These are phyloP conservation scores for Venturia nashicola DNA, from an alignment of 2,329 filamentous ascomycete species.

Conservation along the genomic window DNA sequence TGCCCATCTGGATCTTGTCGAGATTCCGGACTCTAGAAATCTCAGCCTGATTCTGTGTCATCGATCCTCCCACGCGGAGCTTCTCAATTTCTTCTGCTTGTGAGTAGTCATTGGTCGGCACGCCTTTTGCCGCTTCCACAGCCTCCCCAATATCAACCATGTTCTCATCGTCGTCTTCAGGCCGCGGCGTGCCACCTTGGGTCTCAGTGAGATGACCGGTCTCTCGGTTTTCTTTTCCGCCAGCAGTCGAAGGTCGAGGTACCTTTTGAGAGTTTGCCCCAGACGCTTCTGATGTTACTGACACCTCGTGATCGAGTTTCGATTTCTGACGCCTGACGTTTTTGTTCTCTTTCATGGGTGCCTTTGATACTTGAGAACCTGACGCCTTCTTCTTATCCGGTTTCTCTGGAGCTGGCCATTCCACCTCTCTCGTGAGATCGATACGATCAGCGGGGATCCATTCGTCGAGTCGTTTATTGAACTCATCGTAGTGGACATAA, in stretches of 20 bases:
- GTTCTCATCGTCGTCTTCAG: slow-evolving; percentile 40
- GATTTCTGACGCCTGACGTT: slow-evolving; percentile 34
- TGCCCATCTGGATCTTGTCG: slow-evolving; percentile 86
- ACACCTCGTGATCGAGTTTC: slow-evolving; percentile 40
- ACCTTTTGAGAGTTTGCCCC: slow-evolving; percentile 36
- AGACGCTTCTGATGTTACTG: slow-evolving; percentile 42
- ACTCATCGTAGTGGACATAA: slow-evolving; percentile 96
- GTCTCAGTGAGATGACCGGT: slow-evolving; percentile 32
- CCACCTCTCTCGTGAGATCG: slow-evolving; percentile 79
- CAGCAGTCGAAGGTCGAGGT: slow-evolving; percentile 41
- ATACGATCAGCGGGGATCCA: slow-evolving; percentile 79
- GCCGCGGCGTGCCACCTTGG: slow-evolving; percentile 34
- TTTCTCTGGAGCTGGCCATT: slow-evolving; percentile 91
- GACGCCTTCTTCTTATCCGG: slow-evolving; percentile 73
- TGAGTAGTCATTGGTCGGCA: slow-evolving; percentile 46
- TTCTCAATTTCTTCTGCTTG: slow-evolving; percentile 94
- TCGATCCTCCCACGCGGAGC: slow-evolving; percentile 82
- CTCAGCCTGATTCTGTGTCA: slow-evolving; percentile 98
- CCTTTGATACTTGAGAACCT: slow-evolving; percentile 14
- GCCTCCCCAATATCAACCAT: slow-evolving; percentile 40
- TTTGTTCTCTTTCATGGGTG: slow-evolving; percentile 29
- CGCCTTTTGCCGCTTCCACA: slow-evolving; percentile 41
- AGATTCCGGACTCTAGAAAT: slow-evolving; percentile 93
- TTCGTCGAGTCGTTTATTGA: slow-evolving; percentile 79
- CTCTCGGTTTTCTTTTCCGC: slow-evolving; percentile 49